Evolutionary conservation across 352 stramenopile genomes (phyloP).

Genomic region (Pythium volutum): DNA sequence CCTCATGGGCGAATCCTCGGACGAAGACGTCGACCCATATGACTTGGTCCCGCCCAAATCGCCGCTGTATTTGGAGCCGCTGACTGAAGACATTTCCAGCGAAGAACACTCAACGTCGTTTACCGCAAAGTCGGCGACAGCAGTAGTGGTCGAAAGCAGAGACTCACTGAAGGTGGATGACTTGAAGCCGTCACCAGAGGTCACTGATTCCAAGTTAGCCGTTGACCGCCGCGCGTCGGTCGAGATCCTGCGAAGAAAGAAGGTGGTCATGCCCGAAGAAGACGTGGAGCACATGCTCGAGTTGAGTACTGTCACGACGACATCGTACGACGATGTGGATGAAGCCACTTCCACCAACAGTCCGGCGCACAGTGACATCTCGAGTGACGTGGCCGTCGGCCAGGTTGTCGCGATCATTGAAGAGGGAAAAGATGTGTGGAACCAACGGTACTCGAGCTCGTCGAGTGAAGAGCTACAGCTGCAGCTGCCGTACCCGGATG

Average conservation of each 20-base stretch:
- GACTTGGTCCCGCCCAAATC: conserved; percentile 1
- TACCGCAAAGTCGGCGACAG: not conserved
- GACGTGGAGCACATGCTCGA: not conserved
- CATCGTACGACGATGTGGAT: conserved; percentile 1
- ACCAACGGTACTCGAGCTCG: conserved; percentile 23
- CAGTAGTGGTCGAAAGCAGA: not conserved
- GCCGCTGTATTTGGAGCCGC: conserved; percentile 19
- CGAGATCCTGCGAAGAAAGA: conserved; percentile 4
- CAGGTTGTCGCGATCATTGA: not conserved
- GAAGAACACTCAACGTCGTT: conserved; percentile 3
- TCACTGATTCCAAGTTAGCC: not conserved
- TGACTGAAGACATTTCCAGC: conserved; percentile 9
- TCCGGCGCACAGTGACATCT: not conserved
- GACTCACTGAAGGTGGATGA: not conserved
- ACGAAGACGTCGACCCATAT: conserved; percentile 19
- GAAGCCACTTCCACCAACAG: conserved; percentile 1
- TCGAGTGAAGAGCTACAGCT: conserved; percentile 23
- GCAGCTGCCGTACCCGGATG: conserved; percentile 17
- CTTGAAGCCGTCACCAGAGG: not conserved
- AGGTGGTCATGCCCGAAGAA: conserved; percentile 3
- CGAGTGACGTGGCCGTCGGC: conserved; percentile 2
- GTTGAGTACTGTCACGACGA: not conserved
- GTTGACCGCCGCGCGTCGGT: conserved; percentile 11
- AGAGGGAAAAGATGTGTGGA: conserved; percentile 18
- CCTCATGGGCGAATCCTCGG: conserved; percentile 24